Evolutionary conservation across 371 early-diverging fungal species (phyloP), one percentile per base, ranked within the genome.

Genomic region (Mortierella sp.): DNA sequence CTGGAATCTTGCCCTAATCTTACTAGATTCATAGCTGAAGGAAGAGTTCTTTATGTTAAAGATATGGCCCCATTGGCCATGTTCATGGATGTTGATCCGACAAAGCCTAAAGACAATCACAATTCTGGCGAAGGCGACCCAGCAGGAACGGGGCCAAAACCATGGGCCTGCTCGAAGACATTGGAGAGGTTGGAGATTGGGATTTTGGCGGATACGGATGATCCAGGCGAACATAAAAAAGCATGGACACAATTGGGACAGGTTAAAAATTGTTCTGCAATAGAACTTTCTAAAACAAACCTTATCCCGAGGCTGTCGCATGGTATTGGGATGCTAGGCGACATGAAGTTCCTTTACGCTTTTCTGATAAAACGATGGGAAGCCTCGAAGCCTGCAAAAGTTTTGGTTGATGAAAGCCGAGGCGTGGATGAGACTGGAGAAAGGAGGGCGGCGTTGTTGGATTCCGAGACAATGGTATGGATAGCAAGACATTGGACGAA

Each of bases 211-310:
- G 45, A 62, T 3, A 62, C 62, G 28, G 62, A 62, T n/a, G 62
- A 62, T n/a, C 28, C 40, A 6, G 10, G 1, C 28, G 62, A 62
- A 43, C 62, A 62, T 26, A 8, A 43, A 22, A 62, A 24, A 14
- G 62, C 45, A 24, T 62, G 62, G 62, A 45, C 47, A 9, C 62
- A 62, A 28, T 45, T 62, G 47, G 62, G 62, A 24, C 22, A 62
- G 20, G 8, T 47, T 5, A 62, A 22, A 62, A 28, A 24, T 32
- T 22, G 39, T n/a, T 14, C 5, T 26, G 47, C 62, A 35, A 40
- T 62, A 20, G 62, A 62, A 26, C 18, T 62, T 10, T 62, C 39
- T 1, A 45, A 45, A 26, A 62, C 62, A 11, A 62, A 62, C 26
- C 26, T 62, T 8, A 28, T 62, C 5, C 62, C 62, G 26, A 62